A percentile compares a stretch with the other conserved stretches of the same genome.
These are phyloP conservation scores for Astrephomene gubernaculifera DNA, from an alignment of 139 green algal species.

Conservation along the genomic window DNA sequence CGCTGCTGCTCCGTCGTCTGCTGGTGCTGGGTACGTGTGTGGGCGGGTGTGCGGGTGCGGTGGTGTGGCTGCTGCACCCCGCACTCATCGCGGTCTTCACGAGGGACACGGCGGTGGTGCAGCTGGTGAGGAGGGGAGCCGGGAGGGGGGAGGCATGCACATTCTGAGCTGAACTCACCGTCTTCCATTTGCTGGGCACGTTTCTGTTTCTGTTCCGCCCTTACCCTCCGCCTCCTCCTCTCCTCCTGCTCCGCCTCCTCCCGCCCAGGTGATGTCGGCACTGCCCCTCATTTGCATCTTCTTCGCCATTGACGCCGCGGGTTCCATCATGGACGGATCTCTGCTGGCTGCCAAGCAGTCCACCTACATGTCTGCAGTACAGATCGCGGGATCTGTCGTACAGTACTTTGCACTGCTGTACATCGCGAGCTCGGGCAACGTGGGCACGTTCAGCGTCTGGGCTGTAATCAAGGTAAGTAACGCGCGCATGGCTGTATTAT, in stretches of 20 bases:
- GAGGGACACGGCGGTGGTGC: constrained; percentile 52
- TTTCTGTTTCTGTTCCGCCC: not conserved
- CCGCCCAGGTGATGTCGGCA: constrained; percentile 45
- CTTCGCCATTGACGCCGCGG: constrained; percentile 63
- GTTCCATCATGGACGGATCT: constrained; percentile 64
- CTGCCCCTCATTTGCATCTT: constrained; percentile 59
- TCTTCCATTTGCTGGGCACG: too few species aligned
- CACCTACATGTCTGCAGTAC: constrained; percentile 53
- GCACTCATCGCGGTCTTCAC: constrained; percentile 60
- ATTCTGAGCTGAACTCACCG: too few species aligned
- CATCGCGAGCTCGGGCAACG: constrained; percentile 32
- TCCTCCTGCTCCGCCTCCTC: not conserved
- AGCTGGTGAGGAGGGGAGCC: constrained; percentile 22
- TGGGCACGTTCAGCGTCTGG: constrained; percentile 53
- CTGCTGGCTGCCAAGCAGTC: constrained; percentile 69
- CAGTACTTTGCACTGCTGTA: constrained; percentile 57
- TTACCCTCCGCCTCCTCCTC: not conserved
- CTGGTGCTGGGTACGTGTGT: constrained; percentile 40
- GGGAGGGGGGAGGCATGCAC: not conserved
- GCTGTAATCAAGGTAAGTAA: constrained; percentile 37
- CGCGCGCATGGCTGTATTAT: not conserved
- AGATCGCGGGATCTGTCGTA: constrained; percentile 28
- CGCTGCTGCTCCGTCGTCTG: constrained; percentile 51
- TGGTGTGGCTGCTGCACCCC: constrained; percentile 38
- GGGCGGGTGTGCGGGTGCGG: constrained; percentile 31